Evolutionary conservation across 2,329 filamentous ascomycete species (phyloP).

Genomic region (Verticillium isaacii): DNA sequence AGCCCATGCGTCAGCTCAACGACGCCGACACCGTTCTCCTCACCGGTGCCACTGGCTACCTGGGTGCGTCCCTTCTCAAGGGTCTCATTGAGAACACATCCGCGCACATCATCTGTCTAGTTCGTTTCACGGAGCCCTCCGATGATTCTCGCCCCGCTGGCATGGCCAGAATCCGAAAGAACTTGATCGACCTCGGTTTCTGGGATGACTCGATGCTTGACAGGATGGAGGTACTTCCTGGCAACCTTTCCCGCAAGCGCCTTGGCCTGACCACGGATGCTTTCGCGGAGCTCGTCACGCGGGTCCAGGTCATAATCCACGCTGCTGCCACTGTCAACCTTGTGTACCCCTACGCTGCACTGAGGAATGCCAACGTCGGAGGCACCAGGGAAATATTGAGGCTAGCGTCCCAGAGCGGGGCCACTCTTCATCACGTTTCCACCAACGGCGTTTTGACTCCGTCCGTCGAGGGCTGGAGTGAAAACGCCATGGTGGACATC

Average conservation of each 20-base stretch:
- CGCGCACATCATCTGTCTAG: slow-evolving; percentile 67
- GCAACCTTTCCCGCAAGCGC: slow-evolving; percentile 64
- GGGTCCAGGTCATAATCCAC: slow-evolving; percentile 71
- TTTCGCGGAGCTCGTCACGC: slow-evolving; percentile 60
- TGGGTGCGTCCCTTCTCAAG: slow-evolving; percentile 70
- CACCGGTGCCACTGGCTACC: slow-evolving; percentile 71
- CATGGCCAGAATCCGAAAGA: slow-evolving; percentile 68
- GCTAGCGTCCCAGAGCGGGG: slow-evolving; percentile 60
- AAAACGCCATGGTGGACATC: slow-evolving; percentile 62
- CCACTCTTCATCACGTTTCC: slow-evolving; percentile 73
- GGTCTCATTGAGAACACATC: slow-evolving; percentile 64
- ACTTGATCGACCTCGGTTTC: slow-evolving; percentile 71
- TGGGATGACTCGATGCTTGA: slow-evolving; percentile 77
- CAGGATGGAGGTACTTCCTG: slow-evolving; percentile 69
- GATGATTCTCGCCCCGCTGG: slow-evolving; percentile 61
- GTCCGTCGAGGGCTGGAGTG: slow-evolving; percentile 65
- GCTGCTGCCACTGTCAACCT: slow-evolving; percentile 75
- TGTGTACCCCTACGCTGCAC: slow-evolving; percentile 74
- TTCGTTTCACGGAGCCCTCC: slow-evolving; percentile 65
- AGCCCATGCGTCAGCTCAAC: slow-evolving; percentile 52
- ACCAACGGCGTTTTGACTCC: slow-evolving; percentile 76
- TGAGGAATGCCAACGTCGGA: slow-evolving; percentile 70
- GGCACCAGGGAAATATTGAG: slow-evolving; percentile 74
- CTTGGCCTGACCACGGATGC: slow-evolving; percentile 62
- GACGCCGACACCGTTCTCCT: slow-evolving; percentile 66